Conservation (phyloP, 2,329 filamentous ascomycete genomes). For the Colletotrichum orchidophilum region DNA sequence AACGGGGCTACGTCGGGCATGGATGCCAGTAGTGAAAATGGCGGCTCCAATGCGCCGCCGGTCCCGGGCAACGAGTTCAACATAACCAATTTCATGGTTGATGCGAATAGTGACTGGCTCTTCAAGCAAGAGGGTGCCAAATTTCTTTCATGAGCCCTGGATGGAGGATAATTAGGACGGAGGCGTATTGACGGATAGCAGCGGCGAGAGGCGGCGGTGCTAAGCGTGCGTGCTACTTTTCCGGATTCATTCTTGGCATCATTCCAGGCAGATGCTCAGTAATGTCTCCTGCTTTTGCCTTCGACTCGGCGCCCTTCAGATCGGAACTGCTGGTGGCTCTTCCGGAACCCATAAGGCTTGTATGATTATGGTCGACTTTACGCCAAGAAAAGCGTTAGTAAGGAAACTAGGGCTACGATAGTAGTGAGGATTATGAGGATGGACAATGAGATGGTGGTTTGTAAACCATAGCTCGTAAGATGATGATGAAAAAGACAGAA, state of each 20-base stretch:
- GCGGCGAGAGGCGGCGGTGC: background rate
- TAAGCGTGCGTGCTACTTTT: conserved; percentile 3
- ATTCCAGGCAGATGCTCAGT: background rate
- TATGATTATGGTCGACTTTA: background rate
- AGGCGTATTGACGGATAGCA: background rate
- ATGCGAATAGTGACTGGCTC: conserved; percentile 80
- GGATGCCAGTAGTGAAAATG: conserved; percentile 35
- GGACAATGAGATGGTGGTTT: background rate
- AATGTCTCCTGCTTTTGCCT: background rate
- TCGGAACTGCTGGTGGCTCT: background rate
- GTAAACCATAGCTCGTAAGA: background rate
- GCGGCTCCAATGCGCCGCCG: conserved; percentile 42
- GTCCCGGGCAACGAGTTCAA: conserved; percentile 71
- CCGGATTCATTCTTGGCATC: background rate
- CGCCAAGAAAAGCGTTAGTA: background rate
- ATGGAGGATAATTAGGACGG: background rate
- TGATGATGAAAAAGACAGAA: background rate
- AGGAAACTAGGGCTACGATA: background rate
- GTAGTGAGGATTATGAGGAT: background rate
- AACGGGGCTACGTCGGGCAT: conserved; percentile 32
- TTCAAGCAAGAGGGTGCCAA: conserved; percentile 61
- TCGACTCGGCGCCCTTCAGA: background rate
- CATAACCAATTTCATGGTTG: conserved; percentile 81
- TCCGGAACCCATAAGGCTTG: background rate
- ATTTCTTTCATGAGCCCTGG: conserved; percentile 32